Conservation (phyloP, 2,329 filamentous ascomycete species). For the Sclerotinia nivalis region DNA sequence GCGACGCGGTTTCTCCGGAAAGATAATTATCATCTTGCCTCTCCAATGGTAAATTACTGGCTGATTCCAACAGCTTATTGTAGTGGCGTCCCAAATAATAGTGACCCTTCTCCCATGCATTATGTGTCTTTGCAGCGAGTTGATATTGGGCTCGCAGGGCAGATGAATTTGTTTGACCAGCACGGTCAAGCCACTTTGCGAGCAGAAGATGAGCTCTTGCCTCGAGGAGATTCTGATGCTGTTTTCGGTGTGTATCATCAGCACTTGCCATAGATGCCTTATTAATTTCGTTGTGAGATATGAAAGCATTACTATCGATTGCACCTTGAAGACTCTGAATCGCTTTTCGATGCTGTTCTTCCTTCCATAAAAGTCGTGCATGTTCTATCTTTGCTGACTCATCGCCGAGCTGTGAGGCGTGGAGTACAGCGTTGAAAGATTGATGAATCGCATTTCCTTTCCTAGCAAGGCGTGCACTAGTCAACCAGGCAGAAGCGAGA, state of each 20-base stretch:
- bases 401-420: slow-evolving; percentile 81
- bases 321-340: slow-evolving; percentile 88
- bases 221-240: slow-evolving; percentile 61
- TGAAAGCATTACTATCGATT: slow-evolving; percentile 78
- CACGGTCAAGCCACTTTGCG: slow-evolving; percentile 93
- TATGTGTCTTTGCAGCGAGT: slow-evolving; percentile 68
- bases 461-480: slow-evolving; percentile 79
- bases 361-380: slow-evolving; percentile 87
- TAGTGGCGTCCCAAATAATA: slow-evolving; percentile 97
- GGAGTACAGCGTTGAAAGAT: slow-evolving; percentile 90
- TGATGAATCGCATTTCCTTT: slow-evolving; percentile 82
- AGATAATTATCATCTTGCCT: slow-evolving; percentile 77
- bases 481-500: slow-evolving; percentile 81
- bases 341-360: slow-evolving; percentile 89
- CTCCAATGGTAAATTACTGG: slow-evolving; percentile 72
- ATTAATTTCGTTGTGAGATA: slow-evolving; percentile 42
- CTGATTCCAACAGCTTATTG: slow-evolving; percentile 90
- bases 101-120: slow-evolving; percentile 91
- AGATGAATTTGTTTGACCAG: slow-evolving; percentile 87
- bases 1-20: slow-evolving; percentile 79
- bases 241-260: slow-evolving; percentile 26
- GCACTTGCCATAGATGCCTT: slow-evolving; percentile 30
- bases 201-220: slow-evolving; percentile 82
- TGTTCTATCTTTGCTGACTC: slow-evolving; percentile 92
- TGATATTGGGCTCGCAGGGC: slow-evolving; percentile 81